Conservation (phyloP, 2,329 filamentous ascomycete genomes). For the Ceratocystis colombiana region DNA sequence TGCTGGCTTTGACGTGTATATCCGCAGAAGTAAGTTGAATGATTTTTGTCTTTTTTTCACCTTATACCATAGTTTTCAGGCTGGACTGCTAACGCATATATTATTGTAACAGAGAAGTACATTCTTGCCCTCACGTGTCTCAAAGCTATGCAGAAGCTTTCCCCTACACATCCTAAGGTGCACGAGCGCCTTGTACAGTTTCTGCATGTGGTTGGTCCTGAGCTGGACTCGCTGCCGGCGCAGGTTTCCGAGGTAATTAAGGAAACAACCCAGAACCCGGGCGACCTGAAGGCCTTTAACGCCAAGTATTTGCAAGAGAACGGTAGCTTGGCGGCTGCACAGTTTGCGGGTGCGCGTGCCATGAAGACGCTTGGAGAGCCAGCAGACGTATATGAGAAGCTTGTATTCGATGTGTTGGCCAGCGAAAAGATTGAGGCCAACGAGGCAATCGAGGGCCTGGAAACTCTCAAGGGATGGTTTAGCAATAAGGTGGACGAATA, state of each 20-base stretch:
- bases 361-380: slow-evolving; percentile 47
- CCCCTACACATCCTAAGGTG: slow-evolving; percentile 59
- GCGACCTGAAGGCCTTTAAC: slow-evolving; percentile 54
- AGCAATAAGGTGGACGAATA: slow-evolving; percentile 42
- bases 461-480: slow-evolving; percentile 41
- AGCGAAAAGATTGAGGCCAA: slow-evolving; percentile 42
- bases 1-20: slow-evolving; percentile 80
- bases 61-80: too few species aligned
- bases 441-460: slow-evolving; percentile 43
- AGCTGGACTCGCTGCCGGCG: slow-evolving; percentile 49
- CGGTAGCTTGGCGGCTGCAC: slow-evolving; percentile 50
- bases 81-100: not conserved
- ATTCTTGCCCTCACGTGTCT: slow-evolving; percentile 80
- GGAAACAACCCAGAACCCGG: slow-evolving; percentile 43
- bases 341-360: slow-evolving; percentile 53
- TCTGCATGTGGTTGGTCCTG: slow-evolving; percentile 49
- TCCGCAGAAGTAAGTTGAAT: slow-evolving; percentile 60
- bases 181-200: slow-evolving; percentile 66
- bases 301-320: slow-evolving; percentile 54
- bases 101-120: slow-evolving; percentile 57
- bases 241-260: slow-evolving; percentile 61
- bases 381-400: slow-evolving; percentile 49
- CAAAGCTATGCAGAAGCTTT: slow-evolving; percentile 58
- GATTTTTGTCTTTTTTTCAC: too few species aligned
- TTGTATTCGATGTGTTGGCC: slow-evolving; percentile 50